Percentiles rank a stretch among this genome's conserved stretches.
Evolutionary conservation across 768 basidiomycete genomes (phyloP).

Genomic region (Suillus cothurnatus): DNA sequence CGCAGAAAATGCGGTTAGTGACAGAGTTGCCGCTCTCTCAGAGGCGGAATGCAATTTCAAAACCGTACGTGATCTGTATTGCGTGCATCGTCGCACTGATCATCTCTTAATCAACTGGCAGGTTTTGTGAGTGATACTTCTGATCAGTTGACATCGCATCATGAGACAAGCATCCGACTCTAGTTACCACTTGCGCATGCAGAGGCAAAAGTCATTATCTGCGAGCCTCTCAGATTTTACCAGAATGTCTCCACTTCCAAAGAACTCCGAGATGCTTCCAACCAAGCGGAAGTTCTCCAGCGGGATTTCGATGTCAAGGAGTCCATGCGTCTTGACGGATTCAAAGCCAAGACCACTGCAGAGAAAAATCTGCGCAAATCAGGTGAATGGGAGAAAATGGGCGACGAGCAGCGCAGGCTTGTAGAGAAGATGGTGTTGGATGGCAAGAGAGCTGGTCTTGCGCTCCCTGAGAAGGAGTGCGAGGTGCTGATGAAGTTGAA

Average conservation of each 20-base stretch:
- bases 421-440: slow-evolving; percentile 82
- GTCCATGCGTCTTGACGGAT: slow-evolving; percentile 83
- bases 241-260: slow-evolving; percentile 79
- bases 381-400: slow-evolving; percentile 62
- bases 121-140: slow-evolving; percentile 65
- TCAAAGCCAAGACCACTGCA: slow-evolving; percentile 68
- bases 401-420: slow-evolving; percentile 70
- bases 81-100: background rate
- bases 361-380: slow-evolving; percentile 67
- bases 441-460: slow-evolving; percentile 78
- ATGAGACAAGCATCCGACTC: slow-evolving; percentile 18
- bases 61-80: slow-evolving; percentile 49
- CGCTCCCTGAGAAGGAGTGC: slow-evolving; percentile 64
- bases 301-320: slow-evolving; percentile 75
- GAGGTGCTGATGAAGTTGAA: slow-evolving; percentile 59
- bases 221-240: slow-evolving; percentile 74
- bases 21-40: slow-evolving; percentile 61
- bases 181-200: slow-evolving; percentile 62
- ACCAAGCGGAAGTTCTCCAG: slow-evolving; percentile 67
- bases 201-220: slow-evolving; percentile 51
- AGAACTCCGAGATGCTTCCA: slow-evolving; percentile 81
- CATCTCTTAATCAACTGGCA: slow-evolving; percentile 26
- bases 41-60: slow-evolving; percentile 63
- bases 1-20: slow-evolving; percentile 53
- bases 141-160: slow-evolving; percentile 16